Evolutionary conservation across 352 stramenopile genomes (phyloP), one percentile per base, ranked within the genome.

Genomic region (Pythium insidiosum): DNA sequence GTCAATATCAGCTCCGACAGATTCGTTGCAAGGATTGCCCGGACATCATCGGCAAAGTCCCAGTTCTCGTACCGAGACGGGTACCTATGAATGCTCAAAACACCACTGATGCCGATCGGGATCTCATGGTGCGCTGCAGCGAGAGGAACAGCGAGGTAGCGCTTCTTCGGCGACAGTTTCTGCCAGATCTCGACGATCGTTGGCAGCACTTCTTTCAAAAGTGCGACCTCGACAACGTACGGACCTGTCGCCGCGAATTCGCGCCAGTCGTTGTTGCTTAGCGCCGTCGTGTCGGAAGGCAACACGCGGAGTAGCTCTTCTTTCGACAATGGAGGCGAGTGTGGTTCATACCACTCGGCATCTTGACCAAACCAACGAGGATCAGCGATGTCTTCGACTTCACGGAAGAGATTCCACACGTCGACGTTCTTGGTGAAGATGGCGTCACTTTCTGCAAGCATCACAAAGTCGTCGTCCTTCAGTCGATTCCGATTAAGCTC

Each of bases 1-100:
- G 9, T 67, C 72, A n/a, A 82, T 51, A 34, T 71, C 60, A 5
- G 42, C 41, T 29, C 59, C 36, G 0, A 63, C 56, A 0, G 37
- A 61, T 38, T 76, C 63, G n/a, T 67, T 68, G 50, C 74, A 84
- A 5, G 77, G 80, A 30, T 93, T 90, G 58, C 79, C 61, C 82
- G 69, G 36, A 87, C 67, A 34, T 90, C 73, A 40, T 93, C 80
- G 4, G 75, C 77, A 50, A 90, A 88, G 43, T 93, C 77, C 80
- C 80, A 93, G 61, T 93, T 90, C 47, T 90, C 77, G 44, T 87
- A 89, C 4, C 79, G 77, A 37, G 77, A 93, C 18, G 73, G 61
- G 43, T 90, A 93, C 46, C 85, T 63, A 46, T 86, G 75, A 6
- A 93, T 61, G 42, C 64, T 88, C 3, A 93, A 51, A n/a, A 71